Base-by-base conservation (phyloP, 805 yeast genomes). In the Schizosaccharomyces cryophilus region DNA sequence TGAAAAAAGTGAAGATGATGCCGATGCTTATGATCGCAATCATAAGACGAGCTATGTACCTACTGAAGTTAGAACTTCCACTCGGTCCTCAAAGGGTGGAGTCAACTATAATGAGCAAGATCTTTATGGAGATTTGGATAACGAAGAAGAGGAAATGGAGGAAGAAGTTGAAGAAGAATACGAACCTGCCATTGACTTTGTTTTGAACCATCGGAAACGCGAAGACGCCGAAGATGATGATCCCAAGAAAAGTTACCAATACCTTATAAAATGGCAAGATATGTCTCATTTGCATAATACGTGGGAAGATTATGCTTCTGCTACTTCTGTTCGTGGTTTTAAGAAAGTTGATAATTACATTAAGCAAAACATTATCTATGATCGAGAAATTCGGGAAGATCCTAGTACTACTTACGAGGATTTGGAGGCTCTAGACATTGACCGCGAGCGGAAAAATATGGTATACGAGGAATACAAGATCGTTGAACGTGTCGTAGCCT, bases 261-360 rank as follows among this genome's bases (percentile, higher is more conserved):
- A 67, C 47, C 65, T 63, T 26, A 69, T 93, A 66, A 93, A 93
- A 73, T 93, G 99, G 98, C 76, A 79, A 21, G 86, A 80, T 61
- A 76, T 81, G 64, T 85, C 96, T 15, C 97, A 93, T 73, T 75
- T 93, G 64, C 99, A 93, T 72, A 93, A 93, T 70, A 83, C 95
- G 0, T 93, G 96, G 96, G 95, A 89, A 69, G 70, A 79, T 1
- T 89, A 84, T 72, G 72, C 71, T 11, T 69, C 68, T 26, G 66
- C 76, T n/a, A 61, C 65, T 30, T 72, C 73, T 9, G 71, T 75
- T 63, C 83, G 83, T 69, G 98, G 99, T 54, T 75, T 80, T 66
- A 86, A 95, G 70, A 83, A 84, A 65, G 78, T 93, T 24, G 97
- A 90, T 63, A 93, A 93, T 72, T 93, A 88, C 71, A 84, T 89